phyloP scores from a whole-genome alignment of 371 early-diverging fungal genomes.

The Gilbertella persicaria region DNA sequence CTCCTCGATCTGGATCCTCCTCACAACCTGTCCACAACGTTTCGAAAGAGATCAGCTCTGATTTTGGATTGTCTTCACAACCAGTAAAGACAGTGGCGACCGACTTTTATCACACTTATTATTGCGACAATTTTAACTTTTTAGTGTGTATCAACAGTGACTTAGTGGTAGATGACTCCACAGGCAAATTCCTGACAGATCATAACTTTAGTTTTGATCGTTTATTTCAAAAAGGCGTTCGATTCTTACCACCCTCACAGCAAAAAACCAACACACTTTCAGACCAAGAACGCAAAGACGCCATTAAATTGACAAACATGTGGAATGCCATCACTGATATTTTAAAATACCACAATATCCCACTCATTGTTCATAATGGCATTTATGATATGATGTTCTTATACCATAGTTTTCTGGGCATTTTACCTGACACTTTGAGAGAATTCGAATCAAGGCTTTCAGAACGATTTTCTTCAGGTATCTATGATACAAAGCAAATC shows the following conservation, averaged over 20 bases:
- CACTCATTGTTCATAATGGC: conserved; percentile 89
- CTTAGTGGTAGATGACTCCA: conserved; percentile 62
- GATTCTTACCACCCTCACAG: conserved; percentile 40
- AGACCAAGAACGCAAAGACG: neutral
- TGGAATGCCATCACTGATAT: conserved; percentile 40
- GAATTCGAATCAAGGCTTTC: conserved; percentile 73
- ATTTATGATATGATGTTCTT: conserved; percentile 87
- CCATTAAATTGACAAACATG: conserved; percentile 4
- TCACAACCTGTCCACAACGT: neutral
- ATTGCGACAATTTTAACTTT: conserved; percentile 28
- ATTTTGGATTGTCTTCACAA: too few species aligned
- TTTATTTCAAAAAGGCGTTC: conserved; percentile 75
- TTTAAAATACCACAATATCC: conserved; percentile 38
- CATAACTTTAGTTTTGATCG: conserved; percentile 84
- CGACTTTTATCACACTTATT: neutral
- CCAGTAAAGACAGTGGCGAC: neutral
- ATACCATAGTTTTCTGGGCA: conserved; percentile 81
- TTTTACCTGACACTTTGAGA: conserved; percentile 68
- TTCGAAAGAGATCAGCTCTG: too few species aligned
- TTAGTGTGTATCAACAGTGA: conserved; percentile 28
- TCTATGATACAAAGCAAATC: conserved; percentile 90
- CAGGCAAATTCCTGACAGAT: conserved; percentile 76
- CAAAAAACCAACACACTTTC: neutral
- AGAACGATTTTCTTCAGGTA: conserved; percentile 79
- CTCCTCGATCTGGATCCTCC: neutral